Evolutionary conservation across 1,139 yeast genomes (phyloP), one percentile per base, ranked within the genome.

Genomic region (Hanseniaspora sp.): DNA sequence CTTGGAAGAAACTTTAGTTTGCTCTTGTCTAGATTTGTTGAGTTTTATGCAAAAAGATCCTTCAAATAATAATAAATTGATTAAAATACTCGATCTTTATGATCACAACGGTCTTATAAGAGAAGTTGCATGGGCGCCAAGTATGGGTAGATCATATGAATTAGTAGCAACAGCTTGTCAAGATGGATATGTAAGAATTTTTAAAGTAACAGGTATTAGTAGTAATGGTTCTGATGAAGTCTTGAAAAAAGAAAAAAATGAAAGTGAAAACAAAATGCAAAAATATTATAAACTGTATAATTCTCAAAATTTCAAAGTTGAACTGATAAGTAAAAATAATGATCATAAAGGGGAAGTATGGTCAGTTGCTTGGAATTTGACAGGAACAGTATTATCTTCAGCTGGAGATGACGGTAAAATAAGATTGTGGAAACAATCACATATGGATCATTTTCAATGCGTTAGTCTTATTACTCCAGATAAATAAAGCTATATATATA

Each of bases 391-490:
- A 13, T 71, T 92, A 59, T 85, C 95, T 58, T 84, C 95, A 49
- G 88, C 96, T 2, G 98, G 98, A 13, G 96, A 90, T 64, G 98
- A 92, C 64, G 97, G 96, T 6, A 82, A 83, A 60, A 82, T 92
- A 17, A 74, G 96, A 62, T 74, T 92, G 60, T 92, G 97, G 96
- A 92, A 92, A 68, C 78, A 95, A 43, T 80, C 86, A 46, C 87
- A 85, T 66, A 76, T 84, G 58, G 84, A 85, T 61, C 88, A 86
- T 64, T 92, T 90, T 77, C 88, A 85, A 69, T 88, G 96, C 66
- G 82, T 90, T 82, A 86, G 95, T 59, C 90, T 86, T 17, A 82
- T 90, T 23, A 79, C 85, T 59, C 86, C 92, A 3, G 85, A 83
- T 23, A 37, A 40, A 33, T 5, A 37, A 18, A 47, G 4, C 6